phyloP scores from a whole-genome alignment of 225 moss, liverwort and hornwort species.

The Thuidium tamariscinum region DNA sequence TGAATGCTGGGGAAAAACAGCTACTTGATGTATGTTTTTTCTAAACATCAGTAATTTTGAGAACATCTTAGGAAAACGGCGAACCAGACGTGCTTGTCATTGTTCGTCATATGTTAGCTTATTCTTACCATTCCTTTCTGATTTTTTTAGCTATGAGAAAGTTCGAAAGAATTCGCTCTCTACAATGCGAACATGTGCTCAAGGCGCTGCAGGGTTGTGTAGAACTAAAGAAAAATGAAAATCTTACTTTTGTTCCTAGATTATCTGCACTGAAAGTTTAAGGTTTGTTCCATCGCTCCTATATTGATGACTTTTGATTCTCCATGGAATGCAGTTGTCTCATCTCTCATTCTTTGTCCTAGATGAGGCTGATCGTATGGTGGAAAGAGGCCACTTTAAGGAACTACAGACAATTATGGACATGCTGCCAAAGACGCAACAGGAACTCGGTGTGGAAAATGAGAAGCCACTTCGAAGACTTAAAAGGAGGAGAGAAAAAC shows the following conservation, averaged over 20 bases:
- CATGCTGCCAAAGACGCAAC: slow-evolving; percentile 43
- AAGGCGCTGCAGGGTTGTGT: neutral
- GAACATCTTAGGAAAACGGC: neutral
- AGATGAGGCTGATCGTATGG: slow-evolving; percentile 99
- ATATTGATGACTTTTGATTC: neutral
- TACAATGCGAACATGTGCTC: neutral
- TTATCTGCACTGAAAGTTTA: neutral
- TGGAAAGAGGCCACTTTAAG: slow-evolving; percentile 90
- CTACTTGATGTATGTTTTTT: slow-evolving; percentile 56
- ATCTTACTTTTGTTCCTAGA: neutral
- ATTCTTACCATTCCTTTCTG: neutral
- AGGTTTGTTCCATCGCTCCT: neutral
- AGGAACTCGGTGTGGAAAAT: neutral
- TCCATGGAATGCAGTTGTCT: slow-evolving; percentile 37
- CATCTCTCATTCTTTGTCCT: slow-evolving; percentile 89
- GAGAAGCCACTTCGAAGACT: slow-evolving; percentile 1
- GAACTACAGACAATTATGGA: slow-evolving; percentile 94
- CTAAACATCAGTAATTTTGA: neutral
- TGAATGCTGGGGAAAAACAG: slow-evolving; percentile 76
- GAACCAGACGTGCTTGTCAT: neutral
- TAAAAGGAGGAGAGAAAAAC: slow-evolving; percentile 15
- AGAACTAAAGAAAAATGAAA: neutral
- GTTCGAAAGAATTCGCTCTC: neutral
- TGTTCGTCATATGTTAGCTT: neutral
- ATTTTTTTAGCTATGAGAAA: neutral